Base-by-base conservation (phyloP, 257 asterid genomes). In the Solanum chmielewskii region DNA sequence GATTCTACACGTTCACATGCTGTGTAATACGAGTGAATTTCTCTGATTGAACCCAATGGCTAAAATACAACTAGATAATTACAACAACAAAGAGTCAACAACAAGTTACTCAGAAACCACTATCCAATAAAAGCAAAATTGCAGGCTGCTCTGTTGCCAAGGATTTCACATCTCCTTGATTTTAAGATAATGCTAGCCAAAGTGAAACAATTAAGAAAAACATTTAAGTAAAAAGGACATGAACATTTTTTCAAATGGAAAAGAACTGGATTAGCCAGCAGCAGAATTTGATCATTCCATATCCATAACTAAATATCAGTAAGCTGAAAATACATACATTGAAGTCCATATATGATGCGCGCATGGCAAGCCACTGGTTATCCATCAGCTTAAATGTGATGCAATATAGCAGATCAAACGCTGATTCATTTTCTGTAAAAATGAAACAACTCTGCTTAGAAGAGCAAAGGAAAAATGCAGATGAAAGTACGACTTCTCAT, bases 311-410 rank as follows among this genome's bases (percentile, higher is more conserved):
- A 33, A 78, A 47, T 80, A 29, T 10, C 42, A 47, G 85, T 20
- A 80, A 80, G 69, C 68, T 15, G 21, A 74, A 87, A 37, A 45
- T 20, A 89, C 98, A 88, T 93, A 95, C 99, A 89, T 97, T 97
- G 90, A 96, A 96, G 89, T 97, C 99, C 99, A 97, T 97, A 94
- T 97, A 97, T 27, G 99, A 97, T 76, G 99, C 99, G 90, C 89
- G 98, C 99, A 97, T 97, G 87, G 94, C 92, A 35, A 97, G 99
- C 99, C 99, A 97, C 87, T 94, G 98, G 56, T 93, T 91, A 90
- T 97, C 99, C 99, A 97, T 97, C 91, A 97, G 95, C 98, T 96
- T 95, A 94, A 97, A 97, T 56, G 99, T 88, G 92, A 97, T 95
- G 89, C 99, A 97, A 85, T 97, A 97, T 56, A 97, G 94, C 88